Percentiles rank a stretch among this genome's conserved stretches.
Conservation (phyloP, 2,329 filamentous ascomycete species). For the Neurospora crassa region DNA sequence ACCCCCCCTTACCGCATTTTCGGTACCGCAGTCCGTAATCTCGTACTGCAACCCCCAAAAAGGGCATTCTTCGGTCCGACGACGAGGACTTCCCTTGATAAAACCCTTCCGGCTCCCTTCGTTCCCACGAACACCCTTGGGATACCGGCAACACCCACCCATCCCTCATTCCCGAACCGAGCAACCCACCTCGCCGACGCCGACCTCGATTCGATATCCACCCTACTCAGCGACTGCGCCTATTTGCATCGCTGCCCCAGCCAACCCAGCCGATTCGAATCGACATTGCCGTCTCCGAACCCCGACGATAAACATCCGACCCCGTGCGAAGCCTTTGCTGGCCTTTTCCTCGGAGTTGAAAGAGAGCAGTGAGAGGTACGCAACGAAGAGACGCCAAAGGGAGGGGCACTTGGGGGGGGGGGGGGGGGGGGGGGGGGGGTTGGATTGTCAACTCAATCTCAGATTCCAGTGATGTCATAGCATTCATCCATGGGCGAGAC, state of each 20-base stretch:
- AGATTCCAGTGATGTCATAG: constrained; percentile 3
- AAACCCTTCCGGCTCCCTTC: constrained; percentile 27
- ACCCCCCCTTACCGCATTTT: background rate
- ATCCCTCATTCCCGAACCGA: background rate
- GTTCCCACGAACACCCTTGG: constrained; percentile 14
- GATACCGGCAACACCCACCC: background rate
- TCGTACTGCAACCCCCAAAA: background rate
- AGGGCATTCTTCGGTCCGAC: constrained; percentile 34
- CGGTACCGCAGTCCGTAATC: background rate
- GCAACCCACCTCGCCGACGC: constrained; percentile 1
- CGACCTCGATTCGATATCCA: constrained; percentile 2
- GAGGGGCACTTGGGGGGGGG: background rate
- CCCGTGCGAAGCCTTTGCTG: constrained; percentile 17
- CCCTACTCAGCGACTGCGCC: background rate
- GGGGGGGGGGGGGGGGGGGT: background rate
- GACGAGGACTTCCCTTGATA: constrained; percentile 30
- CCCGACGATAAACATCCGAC: constrained; percentile 3
- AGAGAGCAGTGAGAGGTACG: constrained; percentile 18
- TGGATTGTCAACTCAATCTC: background rate
- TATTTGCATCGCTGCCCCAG: background rate
- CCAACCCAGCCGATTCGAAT: constrained; percentile 2
- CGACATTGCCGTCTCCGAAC: constrained; percentile 6
- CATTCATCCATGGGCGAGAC: background rate
- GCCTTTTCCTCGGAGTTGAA: constrained; percentile 18
- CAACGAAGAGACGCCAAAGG: constrained; percentile 6